Evolutionary conservation across 1,284 basidiomycete genomes (phyloP).

Genomic region (Boletellus dicymbophilus): DNA sequence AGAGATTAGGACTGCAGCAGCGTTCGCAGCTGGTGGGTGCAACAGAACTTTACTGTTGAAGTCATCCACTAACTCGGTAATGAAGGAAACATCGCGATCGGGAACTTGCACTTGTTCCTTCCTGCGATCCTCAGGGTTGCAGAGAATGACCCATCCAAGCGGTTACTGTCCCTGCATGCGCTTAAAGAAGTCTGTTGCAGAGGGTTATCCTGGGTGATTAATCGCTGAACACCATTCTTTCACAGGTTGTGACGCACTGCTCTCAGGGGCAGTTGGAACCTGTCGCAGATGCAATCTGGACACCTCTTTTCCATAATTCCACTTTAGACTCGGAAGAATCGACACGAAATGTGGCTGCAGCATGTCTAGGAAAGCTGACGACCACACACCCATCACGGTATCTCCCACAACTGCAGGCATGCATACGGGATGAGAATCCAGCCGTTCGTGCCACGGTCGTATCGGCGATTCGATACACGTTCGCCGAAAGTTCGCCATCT

Average conservation of each 20-base stretch:
- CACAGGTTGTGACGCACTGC: constrained; percentile 88
- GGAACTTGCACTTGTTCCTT: constrained; percentile 84
- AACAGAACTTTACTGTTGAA: neutral
- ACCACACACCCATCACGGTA: constrained; percentile 88
- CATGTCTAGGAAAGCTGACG: constrained; percentile 95
- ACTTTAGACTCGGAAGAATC: constrained; percentile 83
- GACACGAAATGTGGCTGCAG: constrained; percentile 92
- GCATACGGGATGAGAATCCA: constrained; percentile 68
- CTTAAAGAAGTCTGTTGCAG: constrained; percentile 78
- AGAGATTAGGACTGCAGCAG: constrained; percentile 84
- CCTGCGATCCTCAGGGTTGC: constrained; percentile 85
- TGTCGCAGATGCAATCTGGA: constrained; percentile 89
- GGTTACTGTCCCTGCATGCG: constrained; percentile 86
- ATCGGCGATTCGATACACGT: constrained; percentile 93
- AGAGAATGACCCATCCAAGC: constrained; percentile 74
- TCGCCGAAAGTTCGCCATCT: constrained; percentile 81
- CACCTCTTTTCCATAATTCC: constrained; percentile 85
- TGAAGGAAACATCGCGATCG: constrained; percentile 91
- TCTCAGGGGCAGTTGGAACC: constrained; percentile 80
- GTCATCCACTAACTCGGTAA: constrained; percentile 16
- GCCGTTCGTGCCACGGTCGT: constrained; percentile 88
- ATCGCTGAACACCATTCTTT: neutral
- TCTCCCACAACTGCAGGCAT: constrained; percentile 89
- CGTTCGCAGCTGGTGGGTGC: constrained; percentile 82
- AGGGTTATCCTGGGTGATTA: neutral